Conservation (phyloP, 257 asterid species). For the Orobanche coerulescens region DNA sequence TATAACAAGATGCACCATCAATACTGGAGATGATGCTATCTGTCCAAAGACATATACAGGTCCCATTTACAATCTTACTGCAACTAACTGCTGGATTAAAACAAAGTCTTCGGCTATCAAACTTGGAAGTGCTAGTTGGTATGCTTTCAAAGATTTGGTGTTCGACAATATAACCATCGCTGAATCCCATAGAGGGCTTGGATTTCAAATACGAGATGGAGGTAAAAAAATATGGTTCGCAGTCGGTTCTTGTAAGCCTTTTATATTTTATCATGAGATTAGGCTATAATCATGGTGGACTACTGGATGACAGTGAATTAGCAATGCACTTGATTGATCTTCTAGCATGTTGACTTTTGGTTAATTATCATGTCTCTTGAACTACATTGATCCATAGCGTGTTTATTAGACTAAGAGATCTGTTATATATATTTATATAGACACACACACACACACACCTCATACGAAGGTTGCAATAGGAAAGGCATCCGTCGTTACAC, state of each 20-base stretch:
- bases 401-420: too few species aligned
- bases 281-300: background rate
- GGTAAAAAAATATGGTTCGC: conserved; percentile 33
- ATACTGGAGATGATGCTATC: conserved; percentile 97
- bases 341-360: background rate
- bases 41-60: conserved; percentile 74
- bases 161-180: conserved; percentile 72
- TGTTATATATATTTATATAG: too few species aligned
- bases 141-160: conserved; percentile 43
- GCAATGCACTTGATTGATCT: background rate
- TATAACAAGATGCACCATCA: conserved; percentile 58
- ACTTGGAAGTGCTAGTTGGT: conserved; percentile 85
- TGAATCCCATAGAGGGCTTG: conserved; percentile 86
- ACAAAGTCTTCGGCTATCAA: conserved; percentile 91
- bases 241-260: background rate
- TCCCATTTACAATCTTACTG: conserved; percentile 69
- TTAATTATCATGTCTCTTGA: background rate
- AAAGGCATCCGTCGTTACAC: too few species aligned
- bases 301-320: background rate
- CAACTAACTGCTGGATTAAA: conserved; percentile 67
- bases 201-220: conserved; percentile 87
- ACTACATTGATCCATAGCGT: background rate
- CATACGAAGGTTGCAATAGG: too few species aligned
- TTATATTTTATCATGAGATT: background rate
- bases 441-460: too few species aligned